Evolutionary conservation across 2,329 filamentous ascomycete species (phyloP).

Genomic region (Hymenoscyphus infarciens): DNA sequence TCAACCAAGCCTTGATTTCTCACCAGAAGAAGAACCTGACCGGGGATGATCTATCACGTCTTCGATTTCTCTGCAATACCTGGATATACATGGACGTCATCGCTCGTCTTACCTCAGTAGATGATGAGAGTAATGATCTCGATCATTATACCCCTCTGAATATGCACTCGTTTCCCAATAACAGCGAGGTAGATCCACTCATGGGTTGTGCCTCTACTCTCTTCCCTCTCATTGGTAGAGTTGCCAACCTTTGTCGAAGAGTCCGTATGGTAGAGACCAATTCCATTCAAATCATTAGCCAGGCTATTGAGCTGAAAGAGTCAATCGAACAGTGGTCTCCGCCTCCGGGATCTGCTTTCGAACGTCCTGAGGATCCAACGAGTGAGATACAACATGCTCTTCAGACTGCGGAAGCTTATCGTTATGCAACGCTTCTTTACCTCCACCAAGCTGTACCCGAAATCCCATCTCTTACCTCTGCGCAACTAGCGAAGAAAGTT

Average conservation of each 20-base stretch:
- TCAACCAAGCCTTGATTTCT: constrained; percentile 53
- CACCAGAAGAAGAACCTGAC: constrained; percentile 42
- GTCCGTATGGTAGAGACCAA: constrained; percentile 52
- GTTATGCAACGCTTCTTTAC: constrained; percentile 63
- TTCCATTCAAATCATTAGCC: constrained; percentile 56
- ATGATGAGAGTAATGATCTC: constrained; percentile 52
- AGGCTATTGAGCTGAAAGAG: constrained; percentile 59
- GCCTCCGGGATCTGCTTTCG: constrained; percentile 47
- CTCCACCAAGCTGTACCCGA: constrained; percentile 67
- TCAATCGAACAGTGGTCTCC: constrained; percentile 59
- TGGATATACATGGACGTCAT: constrained; percentile 75
- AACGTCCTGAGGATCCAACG: constrained; percentile 60
- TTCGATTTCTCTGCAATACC: constrained; percentile 68
- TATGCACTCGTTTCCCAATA: constrained; percentile 39
- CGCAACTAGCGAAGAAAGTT: constrained; percentile 58
- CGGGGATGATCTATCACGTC: constrained; percentile 48
- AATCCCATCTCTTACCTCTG: constrained; percentile 55
- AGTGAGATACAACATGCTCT: constrained; percentile 61
- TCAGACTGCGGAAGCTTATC: constrained; percentile 64
- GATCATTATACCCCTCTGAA: constrained; percentile 45
- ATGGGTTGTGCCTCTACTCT: constrained; percentile 67
- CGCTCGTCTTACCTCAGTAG: constrained; percentile 59
- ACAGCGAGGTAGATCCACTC: constrained; percentile 59
- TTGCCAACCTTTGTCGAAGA: constrained; percentile 62
- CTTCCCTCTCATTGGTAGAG: constrained; percentile 65